Evolutionary conservation across 1,284 basidiomycete genomes (phyloP), one percentile per base, ranked within the genome.

Genomic region (Pseudozyma sp.): DNA sequence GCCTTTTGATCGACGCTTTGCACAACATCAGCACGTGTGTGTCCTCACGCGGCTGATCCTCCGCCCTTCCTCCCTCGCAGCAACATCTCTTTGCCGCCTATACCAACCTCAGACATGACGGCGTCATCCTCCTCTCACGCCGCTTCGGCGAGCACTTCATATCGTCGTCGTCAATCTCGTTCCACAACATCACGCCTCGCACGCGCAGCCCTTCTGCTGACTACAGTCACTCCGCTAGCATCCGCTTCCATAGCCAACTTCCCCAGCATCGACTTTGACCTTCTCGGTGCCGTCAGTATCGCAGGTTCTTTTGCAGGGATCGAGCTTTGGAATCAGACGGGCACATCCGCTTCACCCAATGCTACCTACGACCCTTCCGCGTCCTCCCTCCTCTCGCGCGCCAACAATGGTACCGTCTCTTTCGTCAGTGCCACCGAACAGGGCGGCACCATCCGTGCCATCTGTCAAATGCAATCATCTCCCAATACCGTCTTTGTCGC

Each of bases 401-500:
- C 78, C 16, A 45, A 57, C 60, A 77, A 80, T 56, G 82, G 85
- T 45, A 70, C 71, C 19, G 57, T 85, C 55, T 66, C 75, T 38
- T 76, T 76, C 49, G 56, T 85, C 52, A 83, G 75, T 47, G 62
- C 77, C 19, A 86, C 85, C 16, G 79, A 85, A 64, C 39, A 66
- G 0, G 77, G 82, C 18, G 86, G 86, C 8, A 50, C 66, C 36
- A 85, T 86, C 61, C 54, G 65, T 11, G 77, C 85, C 40, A 61
- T 86, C 55, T 86, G 83, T 44, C 76, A 83, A 68, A 55, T 70
- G 57, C n/a, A 72, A 63, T 67, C 67, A 3, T 59, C 59, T 3
- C 68, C 70, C 39, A 62, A 65, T 38, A 58, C 56, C 42, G 67
- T 86, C 52, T 85, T 75, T 65, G 78, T 86, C 38, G 86, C 80